Conservation (phyloP, 108 stramenopile species). For the Asterionellopsis glacialis region DNA sequence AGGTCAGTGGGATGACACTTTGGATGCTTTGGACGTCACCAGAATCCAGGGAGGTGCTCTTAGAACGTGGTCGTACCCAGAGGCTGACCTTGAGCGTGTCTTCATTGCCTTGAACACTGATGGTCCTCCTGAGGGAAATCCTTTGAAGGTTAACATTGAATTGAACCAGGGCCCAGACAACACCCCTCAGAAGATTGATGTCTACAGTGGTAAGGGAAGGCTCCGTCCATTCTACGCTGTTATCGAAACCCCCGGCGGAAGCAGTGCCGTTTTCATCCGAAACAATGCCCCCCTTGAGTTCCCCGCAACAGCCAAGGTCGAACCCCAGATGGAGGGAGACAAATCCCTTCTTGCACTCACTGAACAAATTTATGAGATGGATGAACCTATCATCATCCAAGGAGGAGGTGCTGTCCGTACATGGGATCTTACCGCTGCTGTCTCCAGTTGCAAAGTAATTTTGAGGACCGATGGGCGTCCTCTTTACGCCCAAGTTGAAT, state of each 20-base stretch:
- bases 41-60: conserved; percentile 69
- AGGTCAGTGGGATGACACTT: no score
- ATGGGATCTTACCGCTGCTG: conserved; percentile 2
- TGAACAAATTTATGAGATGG: background rate
- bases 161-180: background rate
- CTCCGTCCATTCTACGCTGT: conserved; percentile 43
- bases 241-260: conserved; percentile 36
- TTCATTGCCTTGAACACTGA: conserved; percentile 67
- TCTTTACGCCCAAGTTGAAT: conserved; percentile 10
- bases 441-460: background rate
- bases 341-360: background rate
- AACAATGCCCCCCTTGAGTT: conserved; percentile 49
- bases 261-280: conserved; percentile 39
- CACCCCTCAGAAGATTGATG: conserved; percentile 46
- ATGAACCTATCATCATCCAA: conserved; percentile 1
- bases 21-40: no score
- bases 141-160: conserved; percentile 65
- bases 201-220: conserved; percentile 44
- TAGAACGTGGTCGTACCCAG: conserved; percentile 62
- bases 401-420: conserved; percentile 10
- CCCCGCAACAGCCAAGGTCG: conserved; percentile 41
- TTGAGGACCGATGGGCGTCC: conserved; percentile 18
- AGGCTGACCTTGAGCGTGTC: conserved; percentile 39
- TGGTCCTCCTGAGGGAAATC: conserved; percentile 36
- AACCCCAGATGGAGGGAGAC: conserved; percentile 14